phyloP scores from a whole-genome alignment of 768 basidiomycete genomes.

The Kwoniella sp. region DNA sequence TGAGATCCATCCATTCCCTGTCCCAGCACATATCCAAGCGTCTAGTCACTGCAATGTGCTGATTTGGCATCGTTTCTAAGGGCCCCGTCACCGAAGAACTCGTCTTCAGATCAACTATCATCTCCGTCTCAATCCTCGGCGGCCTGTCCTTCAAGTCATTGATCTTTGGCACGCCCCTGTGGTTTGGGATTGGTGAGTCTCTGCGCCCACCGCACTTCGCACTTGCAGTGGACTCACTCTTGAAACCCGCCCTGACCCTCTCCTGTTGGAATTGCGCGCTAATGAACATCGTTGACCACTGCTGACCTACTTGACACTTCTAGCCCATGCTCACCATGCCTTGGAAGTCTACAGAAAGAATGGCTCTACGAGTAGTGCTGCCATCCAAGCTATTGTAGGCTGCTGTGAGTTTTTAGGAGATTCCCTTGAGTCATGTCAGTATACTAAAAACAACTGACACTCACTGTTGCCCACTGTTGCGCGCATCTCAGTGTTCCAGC shows the following conservation, averaged over 20 bases:
- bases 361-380: constrained; percentile 69
- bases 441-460: no score
- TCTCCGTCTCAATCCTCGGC: constrained; percentile 72
- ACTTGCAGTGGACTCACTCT: neutral
- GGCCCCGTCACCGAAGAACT: constrained; percentile 91
- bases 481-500: constrained; percentile 82
- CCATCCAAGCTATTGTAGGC: constrained; percentile 62
- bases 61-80: no score
- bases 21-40: neutral
- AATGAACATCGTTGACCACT: no score
- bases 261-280: no score
- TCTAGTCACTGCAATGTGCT: constrained; percentile 3
- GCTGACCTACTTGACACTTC: neutral
- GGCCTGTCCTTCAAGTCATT: constrained; percentile 64
- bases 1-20: constrained; percentile 9
- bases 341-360: constrained; percentile 78
- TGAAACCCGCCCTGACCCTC: neutral
- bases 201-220: neutral
- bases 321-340: constrained; percentile 91
- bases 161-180: constrained; percentile 78
- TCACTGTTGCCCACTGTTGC: no score
- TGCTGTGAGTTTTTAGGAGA: constrained; percentile 59
- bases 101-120: constrained; percentile 82
- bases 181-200: constrained; percentile 86
- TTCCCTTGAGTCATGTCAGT: no score